Conservation (phyloP, 192 early-diverging fungal genomes). For the Endogone sp. region DNA sequence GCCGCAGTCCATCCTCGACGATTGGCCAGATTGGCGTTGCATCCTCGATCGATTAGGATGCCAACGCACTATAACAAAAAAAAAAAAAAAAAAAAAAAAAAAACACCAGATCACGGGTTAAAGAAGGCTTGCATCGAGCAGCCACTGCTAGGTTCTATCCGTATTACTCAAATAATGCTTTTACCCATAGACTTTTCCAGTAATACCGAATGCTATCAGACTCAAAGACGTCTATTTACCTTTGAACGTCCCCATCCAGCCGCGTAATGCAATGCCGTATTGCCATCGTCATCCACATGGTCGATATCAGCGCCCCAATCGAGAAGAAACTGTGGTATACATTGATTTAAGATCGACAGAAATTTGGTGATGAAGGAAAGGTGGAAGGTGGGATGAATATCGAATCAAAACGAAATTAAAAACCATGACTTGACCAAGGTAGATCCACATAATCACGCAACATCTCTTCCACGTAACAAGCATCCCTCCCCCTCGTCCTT, state of each 20-base stretch:
- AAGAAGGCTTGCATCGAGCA: not conserved
- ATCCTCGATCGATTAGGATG: not conserved
- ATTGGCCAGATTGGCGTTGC: not conserved
- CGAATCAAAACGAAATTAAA: no score
- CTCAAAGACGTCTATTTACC: no score
- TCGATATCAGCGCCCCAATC: conserved; percentile 30
- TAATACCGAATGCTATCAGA: no score
- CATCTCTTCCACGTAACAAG: no score
- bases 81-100: no score
- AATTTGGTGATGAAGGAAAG: not conserved
- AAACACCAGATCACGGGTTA: no score
- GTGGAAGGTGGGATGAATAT: not conserved
- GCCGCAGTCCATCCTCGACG: not conserved
- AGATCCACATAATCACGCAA: no score
- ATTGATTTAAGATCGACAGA: not conserved
- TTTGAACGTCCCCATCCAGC: conserved; percentile 30
- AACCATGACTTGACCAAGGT: not conserved
- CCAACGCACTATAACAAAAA: not conserved
- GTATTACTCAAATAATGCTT: no score
- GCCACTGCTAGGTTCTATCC: no score
- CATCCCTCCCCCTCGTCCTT: no score
- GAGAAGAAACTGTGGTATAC: conserved; percentile 23
- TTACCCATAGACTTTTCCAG: no score
- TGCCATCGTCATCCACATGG: conserved; percentile 37
- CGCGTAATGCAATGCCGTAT: conserved; percentile 35